Evolutionary conservation across 2,329 filamentous ascomycete species (phyloP), one percentile per base, ranked within the genome.

Genomic region (Macrophomina phaseolina): DNA sequence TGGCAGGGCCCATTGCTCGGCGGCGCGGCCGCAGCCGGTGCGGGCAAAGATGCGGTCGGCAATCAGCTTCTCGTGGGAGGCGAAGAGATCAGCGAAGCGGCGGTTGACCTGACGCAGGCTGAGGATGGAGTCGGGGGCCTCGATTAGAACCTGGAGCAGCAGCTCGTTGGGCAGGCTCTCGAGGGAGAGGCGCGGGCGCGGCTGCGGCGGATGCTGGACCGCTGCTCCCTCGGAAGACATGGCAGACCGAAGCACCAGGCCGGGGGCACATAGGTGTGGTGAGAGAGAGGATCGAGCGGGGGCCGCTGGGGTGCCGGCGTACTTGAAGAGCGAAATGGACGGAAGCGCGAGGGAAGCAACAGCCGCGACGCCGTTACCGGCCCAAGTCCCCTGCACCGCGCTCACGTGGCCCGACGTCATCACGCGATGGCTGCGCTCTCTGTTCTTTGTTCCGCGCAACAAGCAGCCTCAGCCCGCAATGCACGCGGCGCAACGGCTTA

Each of bases 81-180:
- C 38, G 46, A 67, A 42, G 23, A 67, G 51, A 49, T 42, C 40
- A 6, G 56, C 56, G 38, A 67, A 63, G 48, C 49, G 65, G 55
- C 60, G 60, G 49, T 67, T 67, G 16, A 67, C 56, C 7, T 46
- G 46, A 49, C 65, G 65, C 48, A 67, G 40, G 30, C 36, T 56
- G 48, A 67, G 49, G 18, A 67, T 38, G 56, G 46, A 55, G 58
- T 63, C 52, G 28, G 48, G 36, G 4, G 58, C 56, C 40, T 53
- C 49, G 18, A 38, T 48, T 30, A 67, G 30, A 28, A 61, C 48
- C 40, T 55, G 56, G 38, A 67, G 65, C n/a, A 53, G 56, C 36
- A 67, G 56, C 58, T 67, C 65, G 48, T 62, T 60, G 58, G 65
- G 65, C 16, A 67, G 65, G 30, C 42, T 38, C 23, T 52, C 46